phyloP scores from a whole-genome alignment of 1,284 basidiomycete genomes.

The Cystobasidium slooffiae region DNA sequence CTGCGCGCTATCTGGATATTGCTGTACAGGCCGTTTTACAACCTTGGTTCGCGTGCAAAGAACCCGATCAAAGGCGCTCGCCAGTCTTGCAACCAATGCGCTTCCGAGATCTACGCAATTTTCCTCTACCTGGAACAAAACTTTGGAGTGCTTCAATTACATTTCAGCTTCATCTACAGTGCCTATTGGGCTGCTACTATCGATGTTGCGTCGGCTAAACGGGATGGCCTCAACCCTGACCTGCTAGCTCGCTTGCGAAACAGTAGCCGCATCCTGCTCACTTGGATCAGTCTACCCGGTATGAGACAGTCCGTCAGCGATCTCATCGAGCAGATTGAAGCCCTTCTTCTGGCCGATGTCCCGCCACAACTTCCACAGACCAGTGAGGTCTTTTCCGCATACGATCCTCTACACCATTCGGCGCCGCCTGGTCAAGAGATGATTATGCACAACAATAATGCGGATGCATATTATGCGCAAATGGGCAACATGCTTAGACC shows the following conservation, averaged over 20 bases:
- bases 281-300: slow-evolving; percentile 36
- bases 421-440: neutral
- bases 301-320: slow-evolving; percentile 32
- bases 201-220: slow-evolving; percentile 31
- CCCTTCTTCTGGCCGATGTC: slow-evolving; percentile 18
- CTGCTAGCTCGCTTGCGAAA: slow-evolving; percentile 22
- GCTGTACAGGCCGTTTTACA: slow-evolving; percentile 31
- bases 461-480: neutral
- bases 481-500: slow-evolving; percentile 15
- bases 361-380: neutral
- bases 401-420: slow-evolving; percentile 21
- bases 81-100: slow-evolving; percentile 25
- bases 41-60: slow-evolving; percentile 7
- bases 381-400: slow-evolving; percentile 5
- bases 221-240: slow-evolving; percentile 31
- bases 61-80: slow-evolving; percentile 24
- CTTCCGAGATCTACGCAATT: slow-evolving; percentile 23
- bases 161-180: slow-evolving; percentile 28
- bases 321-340: slow-evolving; percentile 30
- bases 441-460: neutral
- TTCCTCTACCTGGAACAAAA: slow-evolving; percentile 26
- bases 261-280: slow-evolving; percentile 24
- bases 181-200: slow-evolving; percentile 32
- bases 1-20: slow-evolving; percentile 31
- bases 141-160: slow-evolving; percentile 27